Evolutionary conservation across 2,329 filamentous ascomycete genomes (phyloP), one percentile per base, ranked within the genome.

Genomic region (Hypoxylon sp.): DNA sequence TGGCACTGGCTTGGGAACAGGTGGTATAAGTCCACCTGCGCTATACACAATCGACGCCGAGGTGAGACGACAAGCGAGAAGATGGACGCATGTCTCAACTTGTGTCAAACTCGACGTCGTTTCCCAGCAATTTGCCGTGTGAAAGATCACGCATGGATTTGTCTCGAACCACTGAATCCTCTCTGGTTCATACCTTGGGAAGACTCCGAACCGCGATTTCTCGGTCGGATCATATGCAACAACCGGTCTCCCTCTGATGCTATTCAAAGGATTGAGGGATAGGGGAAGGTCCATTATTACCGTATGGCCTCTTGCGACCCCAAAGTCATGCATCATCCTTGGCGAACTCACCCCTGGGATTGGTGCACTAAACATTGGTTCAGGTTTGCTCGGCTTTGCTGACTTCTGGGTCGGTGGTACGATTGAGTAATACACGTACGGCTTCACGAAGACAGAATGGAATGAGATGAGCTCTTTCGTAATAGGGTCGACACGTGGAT

Each of bases 301-400:
- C 0, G 86, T 88, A 61, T 88, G 78, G 4, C 64, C 67, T 4
- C 71, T 75, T 1, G 86, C 87, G 1, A 86, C 86, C 9, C 87
- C 87, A 68, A 89, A 90, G 65, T 90, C 87, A 63, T 90, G 87
- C 85, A 90, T 90, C 79, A 90, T 86, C 64, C 86, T 88, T 1
- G 85, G 81, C 1, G 80, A 80, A 3, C 74, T 73, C 17, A 89
- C 75, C 0, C 86, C 85, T 0, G 84, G 79, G 0, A 90, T 76
- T 0, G 83, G 73, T 5, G 75, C 70, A 56, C 83, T 82, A 47
- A 87, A 71, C 8, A 50, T 44, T 2, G 70, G 36, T 7, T 32
- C 43, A 74, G 60, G 38, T 61, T 69, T 23, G 6, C 58, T 60
- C 2, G 56, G 44, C 16, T 67, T 59, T 3, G 61, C 65, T 0